phyloP scores from a whole-genome alignment of 805 yeast species.

The Starmerella floris region DNA sequence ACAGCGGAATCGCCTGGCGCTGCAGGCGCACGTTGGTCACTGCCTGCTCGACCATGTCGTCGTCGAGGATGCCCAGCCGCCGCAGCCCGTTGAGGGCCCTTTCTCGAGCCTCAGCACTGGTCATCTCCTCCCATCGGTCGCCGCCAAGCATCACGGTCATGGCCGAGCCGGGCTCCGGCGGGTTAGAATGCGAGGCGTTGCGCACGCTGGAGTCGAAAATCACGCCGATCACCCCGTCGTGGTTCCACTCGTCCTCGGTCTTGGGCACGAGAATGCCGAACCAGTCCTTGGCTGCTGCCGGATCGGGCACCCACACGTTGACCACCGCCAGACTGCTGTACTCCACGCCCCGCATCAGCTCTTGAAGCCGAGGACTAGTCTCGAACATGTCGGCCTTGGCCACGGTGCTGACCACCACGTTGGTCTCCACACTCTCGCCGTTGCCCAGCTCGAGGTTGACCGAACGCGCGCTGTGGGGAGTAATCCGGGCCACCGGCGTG shows the following conservation, averaged over 20 bases:
- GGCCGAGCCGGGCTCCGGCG: conserved; percentile 39
- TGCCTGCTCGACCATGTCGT: conserved; percentile 18
- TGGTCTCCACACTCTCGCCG: conserved; percentile 2
- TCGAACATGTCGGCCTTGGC: conserved; percentile 14
- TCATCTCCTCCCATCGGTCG: conserved; percentile 35
- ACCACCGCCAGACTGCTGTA: conserved; percentile 49
- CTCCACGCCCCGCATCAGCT: conserved; percentile 31
- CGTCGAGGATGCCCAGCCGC: conserved; percentile 28
- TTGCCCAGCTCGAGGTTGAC: conserved; percentile 1
- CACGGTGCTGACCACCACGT: conserved; percentile 17
- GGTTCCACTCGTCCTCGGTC: conserved; percentile 32
- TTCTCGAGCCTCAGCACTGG: conserved; percentile 17
- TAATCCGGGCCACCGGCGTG: conserved; percentile 9
- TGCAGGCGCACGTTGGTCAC: conserved; percentile 30
- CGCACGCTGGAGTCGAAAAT: conserved; percentile 84
- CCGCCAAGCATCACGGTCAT: conserved; percentile 90
- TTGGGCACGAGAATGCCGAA: conserved; percentile 84
- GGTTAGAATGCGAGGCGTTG: conserved; percentile 28
- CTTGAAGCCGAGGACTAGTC: conserved; percentile 7
- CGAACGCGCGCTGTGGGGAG: conserved; percentile 1
- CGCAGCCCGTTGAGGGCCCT: conserved; percentile 31
- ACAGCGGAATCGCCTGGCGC: conserved; percentile 64
- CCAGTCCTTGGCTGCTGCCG: conserved; percentile 36
- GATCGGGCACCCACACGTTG: conserved; percentile 47
- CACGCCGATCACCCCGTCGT: conserved; percentile 60